Evolutionary conservation across 768 basidiomycete genomes (phyloP).

Genomic region (Fibroporia radiculosa): DNA sequence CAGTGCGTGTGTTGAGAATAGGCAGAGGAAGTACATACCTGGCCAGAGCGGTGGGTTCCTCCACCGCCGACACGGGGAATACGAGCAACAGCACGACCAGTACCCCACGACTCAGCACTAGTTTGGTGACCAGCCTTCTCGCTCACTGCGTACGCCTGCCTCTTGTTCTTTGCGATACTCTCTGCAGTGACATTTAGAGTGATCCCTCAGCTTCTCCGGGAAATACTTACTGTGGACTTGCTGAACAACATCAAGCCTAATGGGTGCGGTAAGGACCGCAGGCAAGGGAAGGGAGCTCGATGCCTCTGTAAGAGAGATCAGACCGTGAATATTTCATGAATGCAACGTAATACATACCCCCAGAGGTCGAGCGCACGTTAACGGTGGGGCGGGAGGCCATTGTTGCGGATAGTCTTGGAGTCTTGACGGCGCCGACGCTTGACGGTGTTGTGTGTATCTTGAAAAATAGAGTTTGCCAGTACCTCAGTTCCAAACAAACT

Average conservation of each 20-base stretch:
- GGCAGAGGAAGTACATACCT: constrained; percentile 51
- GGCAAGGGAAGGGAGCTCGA: constrained; percentile 88
- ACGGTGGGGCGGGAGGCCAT: constrained; percentile 96
- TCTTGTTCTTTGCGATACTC: constrained; percentile 96
- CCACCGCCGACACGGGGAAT: constrained; percentile 99
- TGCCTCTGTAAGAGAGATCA: constrained; percentile 43
- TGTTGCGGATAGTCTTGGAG: constrained; percentile 29
- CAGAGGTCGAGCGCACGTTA: constrained; percentile 66
- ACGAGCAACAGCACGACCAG: constrained; percentile 99
- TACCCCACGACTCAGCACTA: constrained; percentile 99
- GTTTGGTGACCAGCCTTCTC: constrained; percentile 99
- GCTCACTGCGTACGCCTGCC: constrained; percentile 94
- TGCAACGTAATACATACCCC: constrained; percentile 40
- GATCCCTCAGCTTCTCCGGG: neutral
- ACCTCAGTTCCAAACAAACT: no score
- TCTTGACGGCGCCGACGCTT: constrained; percentile 33
- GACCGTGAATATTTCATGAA: neutral
- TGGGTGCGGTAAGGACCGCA: constrained; percentile 95
- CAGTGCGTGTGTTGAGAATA: neutral
- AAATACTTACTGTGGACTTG: constrained; percentile 94
- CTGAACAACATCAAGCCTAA: constrained; percentile 95
- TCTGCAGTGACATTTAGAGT: constrained; percentile 38
- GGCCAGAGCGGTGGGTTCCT: constrained; percentile 97
- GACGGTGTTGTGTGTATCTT: constrained; percentile 10
- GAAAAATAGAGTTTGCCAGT: constrained; percentile 20